These are phyloP conservation scores for Fraxinus cuspidata DNA, from an alignment of 257 asterid species.

Conservation along the genomic window DNA sequence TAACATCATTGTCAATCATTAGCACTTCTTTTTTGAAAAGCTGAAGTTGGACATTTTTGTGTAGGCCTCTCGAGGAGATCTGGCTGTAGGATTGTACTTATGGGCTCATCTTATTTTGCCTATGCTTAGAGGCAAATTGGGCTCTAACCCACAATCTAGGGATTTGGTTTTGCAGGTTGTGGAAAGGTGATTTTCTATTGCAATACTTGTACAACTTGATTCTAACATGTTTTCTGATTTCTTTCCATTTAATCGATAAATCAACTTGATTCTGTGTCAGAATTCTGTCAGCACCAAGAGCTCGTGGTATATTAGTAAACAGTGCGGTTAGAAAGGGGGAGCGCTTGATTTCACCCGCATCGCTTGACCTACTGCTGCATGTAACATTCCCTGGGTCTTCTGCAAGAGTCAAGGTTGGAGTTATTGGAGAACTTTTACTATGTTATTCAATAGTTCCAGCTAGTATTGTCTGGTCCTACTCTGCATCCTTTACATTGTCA, in stretches of 20 bases:
- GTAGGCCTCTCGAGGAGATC: conserved; percentile 77
- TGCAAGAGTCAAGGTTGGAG: conserved; percentile 69
- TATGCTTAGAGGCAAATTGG: conserved; percentile 65
- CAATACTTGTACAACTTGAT: not conserved
- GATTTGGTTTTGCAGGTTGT: conserved; percentile 78
- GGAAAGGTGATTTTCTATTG: conserved; percentile 56
- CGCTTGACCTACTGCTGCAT: conserved; percentile 60
- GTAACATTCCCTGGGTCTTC: conserved; percentile 71
- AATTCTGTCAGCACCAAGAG: conserved; percentile 70
- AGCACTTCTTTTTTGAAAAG: conserved; percentile 19
- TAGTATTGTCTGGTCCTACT: not conserved
- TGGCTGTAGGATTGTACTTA: conserved; percentile 68
- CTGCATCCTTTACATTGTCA: not conserved
- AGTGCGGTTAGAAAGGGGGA: conserved; percentile 78
- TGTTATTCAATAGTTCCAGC: not conserved
- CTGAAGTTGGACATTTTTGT: conserved; percentile 23
- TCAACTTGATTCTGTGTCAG: conserved; percentile 35
- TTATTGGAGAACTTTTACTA: not conserved
- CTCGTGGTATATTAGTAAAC: conserved; percentile 56
- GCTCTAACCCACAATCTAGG: conserved; percentile 70
- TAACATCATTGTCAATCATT: not conserved
- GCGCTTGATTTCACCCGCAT: conserved; percentile 72
- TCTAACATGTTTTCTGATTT: not conserved
- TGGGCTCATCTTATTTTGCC: conserved; percentile 80
- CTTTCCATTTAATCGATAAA: not conserved